phyloP scores from a whole-genome alignment of 2,329 filamentous ascomycete genomes.

The Talaromyces albobiverticillius region DNA sequence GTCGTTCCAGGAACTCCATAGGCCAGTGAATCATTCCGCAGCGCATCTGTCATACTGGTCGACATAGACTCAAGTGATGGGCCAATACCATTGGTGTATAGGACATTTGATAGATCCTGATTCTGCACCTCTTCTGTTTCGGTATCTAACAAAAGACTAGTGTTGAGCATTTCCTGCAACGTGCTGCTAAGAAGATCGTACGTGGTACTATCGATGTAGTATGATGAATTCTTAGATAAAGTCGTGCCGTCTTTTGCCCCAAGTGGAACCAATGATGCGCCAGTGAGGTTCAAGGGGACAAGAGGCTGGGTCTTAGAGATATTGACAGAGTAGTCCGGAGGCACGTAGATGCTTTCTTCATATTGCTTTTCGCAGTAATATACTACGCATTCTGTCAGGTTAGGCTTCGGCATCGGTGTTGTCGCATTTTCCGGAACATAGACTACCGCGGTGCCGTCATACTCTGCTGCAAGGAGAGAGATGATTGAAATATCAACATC shows the following conservation, averaged over 20 bases:
- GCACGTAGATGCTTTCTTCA: background rate
- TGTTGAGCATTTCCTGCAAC: background rate
- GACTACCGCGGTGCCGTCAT: background rate
- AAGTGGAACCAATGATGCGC: background rate
- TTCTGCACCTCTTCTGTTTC: background rate
- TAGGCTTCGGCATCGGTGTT: constrained; percentile 4
- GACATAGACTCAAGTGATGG: background rate
- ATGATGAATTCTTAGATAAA: background rate
- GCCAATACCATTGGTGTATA: background rate
- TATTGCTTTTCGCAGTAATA: constrained; percentile 15
- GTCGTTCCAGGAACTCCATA: background rate
- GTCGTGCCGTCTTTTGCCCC: background rate
- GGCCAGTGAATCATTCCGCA: background rate
- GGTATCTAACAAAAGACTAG: background rate
- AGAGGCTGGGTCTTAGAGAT: background rate
- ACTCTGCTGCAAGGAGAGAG: background rate
- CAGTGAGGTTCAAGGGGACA: no score
- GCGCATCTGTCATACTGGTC: background rate
- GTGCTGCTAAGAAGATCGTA: background rate
- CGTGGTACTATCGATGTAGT: background rate
- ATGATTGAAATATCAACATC: no score
- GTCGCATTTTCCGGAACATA: constrained; percentile 13
- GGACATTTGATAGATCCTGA: background rate
- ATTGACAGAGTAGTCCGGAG: background rate
- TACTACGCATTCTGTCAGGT: constrained; percentile 13